Evolutionary conservation across 2,329 filamentous ascomycete genomes (phyloP).

Genomic region (Monilinia aucupariae): DNA sequence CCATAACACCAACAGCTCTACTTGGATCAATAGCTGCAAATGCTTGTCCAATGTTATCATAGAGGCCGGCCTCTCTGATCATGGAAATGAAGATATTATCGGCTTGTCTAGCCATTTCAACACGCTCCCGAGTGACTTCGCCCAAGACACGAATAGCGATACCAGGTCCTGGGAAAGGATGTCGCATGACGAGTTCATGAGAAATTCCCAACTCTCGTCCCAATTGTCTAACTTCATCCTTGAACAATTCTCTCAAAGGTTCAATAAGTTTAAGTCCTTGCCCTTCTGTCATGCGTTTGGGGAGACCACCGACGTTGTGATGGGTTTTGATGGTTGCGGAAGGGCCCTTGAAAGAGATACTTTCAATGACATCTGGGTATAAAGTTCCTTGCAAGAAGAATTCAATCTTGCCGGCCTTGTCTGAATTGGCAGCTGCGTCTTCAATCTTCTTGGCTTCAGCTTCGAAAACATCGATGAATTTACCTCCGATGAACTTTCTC

Average conservation of each 20-base stretch:
- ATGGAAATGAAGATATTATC: slow-evolving; percentile 73
- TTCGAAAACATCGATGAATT: slow-evolving; percentile 79
- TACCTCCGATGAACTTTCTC: slow-evolving; percentile 80
- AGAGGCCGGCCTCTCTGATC: slow-evolving; percentile 67
- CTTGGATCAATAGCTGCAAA: slow-evolving; percentile 63
- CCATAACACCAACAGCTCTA: slow-evolving; percentile 60
- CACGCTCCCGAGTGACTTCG: slow-evolving; percentile 73
- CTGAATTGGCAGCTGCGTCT: slow-evolving; percentile 59
- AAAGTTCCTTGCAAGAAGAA: slow-evolving; percentile 79
- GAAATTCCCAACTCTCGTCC: slow-evolving; percentile 66
- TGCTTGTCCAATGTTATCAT: slow-evolving; percentile 65
- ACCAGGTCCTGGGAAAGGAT: slow-evolving; percentile 71
- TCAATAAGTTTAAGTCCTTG: slow-evolving; percentile 64
- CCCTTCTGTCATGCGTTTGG: slow-evolving; percentile 48
- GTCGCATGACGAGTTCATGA: slow-evolving; percentile 70
- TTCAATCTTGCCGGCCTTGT: slow-evolving; percentile 67
- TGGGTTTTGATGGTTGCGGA: slow-evolving; percentile 69
- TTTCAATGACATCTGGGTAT: slow-evolving; percentile 58
- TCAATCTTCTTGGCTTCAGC: slow-evolving; percentile 71
- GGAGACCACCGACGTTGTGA: slow-evolving; percentile 64
- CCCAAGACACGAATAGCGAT: slow-evolving; percentile 69
- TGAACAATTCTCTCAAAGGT: slow-evolving; percentile 74
- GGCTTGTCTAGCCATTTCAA: slow-evolving; percentile 72
- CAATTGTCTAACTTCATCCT: slow-evolving; percentile 70
- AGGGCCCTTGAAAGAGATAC: slow-evolving; percentile 67